A percentile compares a stretch with the other conserved stretches of the same genome.
These are phyloP conservation scores for Scutellaria galericulata DNA, from an alignment of 257 asterid genomes.

Conservation along the genomic window DNA sequence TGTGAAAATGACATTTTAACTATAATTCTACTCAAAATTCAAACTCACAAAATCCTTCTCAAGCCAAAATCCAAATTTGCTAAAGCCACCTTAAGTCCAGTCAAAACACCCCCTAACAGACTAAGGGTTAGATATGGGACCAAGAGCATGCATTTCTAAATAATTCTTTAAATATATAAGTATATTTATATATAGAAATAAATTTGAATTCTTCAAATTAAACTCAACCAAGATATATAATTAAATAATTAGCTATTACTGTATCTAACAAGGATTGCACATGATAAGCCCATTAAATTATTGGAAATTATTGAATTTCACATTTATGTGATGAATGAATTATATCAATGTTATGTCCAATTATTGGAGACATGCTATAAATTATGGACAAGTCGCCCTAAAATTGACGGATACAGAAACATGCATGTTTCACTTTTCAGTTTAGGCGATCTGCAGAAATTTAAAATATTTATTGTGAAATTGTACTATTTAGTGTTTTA, in stretches of 20 bases:
- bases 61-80: too few relatives aligned
- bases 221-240: too few relatives aligned
- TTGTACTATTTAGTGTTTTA: not conserved
- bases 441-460: not conserved
- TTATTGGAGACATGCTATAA: slow-evolving; percentile 14
- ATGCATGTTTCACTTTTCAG: not conserved
- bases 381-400: slow-evolving; percentile 9
- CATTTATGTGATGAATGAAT: slow-evolving; percentile 31
- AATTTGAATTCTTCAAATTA: not conserved
- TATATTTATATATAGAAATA: not conserved
- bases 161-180: not conserved
- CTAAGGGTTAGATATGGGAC: too few relatives aligned
- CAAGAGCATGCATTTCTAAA: too few relatives aligned
- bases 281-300: slow-evolving; percentile 15
- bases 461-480: not conserved
- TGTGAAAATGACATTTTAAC: too few relatives aligned
- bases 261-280: slow-evolving; percentile 25
- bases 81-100: too few relatives aligned
- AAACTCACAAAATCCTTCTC: too few relatives aligned
- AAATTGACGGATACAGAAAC: not conserved
- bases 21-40: too few relatives aligned
- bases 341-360: slow-evolving; percentile 10
- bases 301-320: slow-evolving; percentile 21
- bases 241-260: not conserved
- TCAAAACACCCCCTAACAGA: too few relatives aligned